Base-by-base conservation (phyloP, 345 rosid species). In the Eucalyptus caleyi region DNA sequence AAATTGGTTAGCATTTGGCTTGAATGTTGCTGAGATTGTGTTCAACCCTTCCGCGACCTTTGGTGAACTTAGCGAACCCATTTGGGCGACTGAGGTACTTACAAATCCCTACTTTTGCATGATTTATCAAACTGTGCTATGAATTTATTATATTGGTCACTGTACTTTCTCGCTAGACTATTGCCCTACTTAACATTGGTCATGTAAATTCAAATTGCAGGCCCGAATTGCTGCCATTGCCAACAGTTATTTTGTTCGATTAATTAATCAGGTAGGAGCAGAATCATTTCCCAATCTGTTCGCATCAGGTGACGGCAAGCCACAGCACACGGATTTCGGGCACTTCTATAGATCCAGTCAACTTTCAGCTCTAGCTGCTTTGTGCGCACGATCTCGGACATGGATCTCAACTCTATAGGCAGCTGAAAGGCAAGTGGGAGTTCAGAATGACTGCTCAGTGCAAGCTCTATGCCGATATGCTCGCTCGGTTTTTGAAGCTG, bases 1-100 rank as follows among this genome's bases (percentile, higher is more conserved):
- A 90, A 97, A 97, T 89, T 97, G 98, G 99, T 90, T 95, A 90
- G 99, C 97, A 89, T 97, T 97, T 93, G 99, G 98, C 91, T 92
- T 97, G 89, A 96, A 95, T 92, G 99, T 97, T 90, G 99, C 99
- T 2, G 98, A 97, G 94, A 95, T 97, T 90, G 99, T 95, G 87
- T 97, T 97, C 92, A 95, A 97, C 91, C 99, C 99, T 92, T 97
- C 99, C 23, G 98, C 97, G 30, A 97, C 97, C 26, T n/a, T 97
- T 42, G 97, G 99, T 91, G 96, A 92, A 93, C 98, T 97, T 87
- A 97, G 97, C 89, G 96, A 97, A 93, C 99, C 99, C 87, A 96
- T 97, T 96, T 97, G 98, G 99, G 96, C 97, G 42, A 93, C 95
- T 62, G 99, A 96, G 98, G 99, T 97, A 89, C 7, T 34, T 26